Evolutionary conservation across 2,329 filamentous ascomycete genomes (phyloP).

Genomic region (Colletotrichum eremochloae): DNA sequence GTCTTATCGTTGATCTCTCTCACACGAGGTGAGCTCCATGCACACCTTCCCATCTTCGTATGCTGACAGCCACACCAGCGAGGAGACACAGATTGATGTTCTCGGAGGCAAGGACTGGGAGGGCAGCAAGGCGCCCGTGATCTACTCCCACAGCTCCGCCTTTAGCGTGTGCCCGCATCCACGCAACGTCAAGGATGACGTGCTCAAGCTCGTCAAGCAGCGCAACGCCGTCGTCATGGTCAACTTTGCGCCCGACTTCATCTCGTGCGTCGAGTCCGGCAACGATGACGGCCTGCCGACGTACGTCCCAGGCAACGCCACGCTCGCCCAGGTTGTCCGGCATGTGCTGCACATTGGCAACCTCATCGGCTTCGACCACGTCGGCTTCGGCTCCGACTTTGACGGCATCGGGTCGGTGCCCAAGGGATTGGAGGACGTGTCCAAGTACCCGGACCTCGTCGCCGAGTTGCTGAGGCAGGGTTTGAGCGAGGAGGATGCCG

Average conservation of each 20-base stretch:
- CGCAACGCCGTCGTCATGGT: slow-evolving; percentile 88
- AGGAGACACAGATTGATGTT: slow-evolving; percentile 88
- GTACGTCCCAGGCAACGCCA: slow-evolving; percentile 76
- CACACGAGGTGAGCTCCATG: slow-evolving; percentile 66
- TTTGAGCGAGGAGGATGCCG: slow-evolving; percentile 79
- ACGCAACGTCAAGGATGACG: slow-evolving; percentile 88
- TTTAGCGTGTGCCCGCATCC: slow-evolving; percentile 87
- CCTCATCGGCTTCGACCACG: slow-evolving; percentile 86
- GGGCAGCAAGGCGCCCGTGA: slow-evolving; percentile 84
- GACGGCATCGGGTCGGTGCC: slow-evolving; percentile 81
- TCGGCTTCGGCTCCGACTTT: slow-evolving; percentile 91
- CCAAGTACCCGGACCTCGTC: slow-evolving; percentile 84
- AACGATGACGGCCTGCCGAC: slow-evolving; percentile 75
- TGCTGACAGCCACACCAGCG: slow-evolving; percentile 57
- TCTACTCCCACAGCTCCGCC: slow-evolving; percentile 90
- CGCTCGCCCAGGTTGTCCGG: slow-evolving; percentile 80
- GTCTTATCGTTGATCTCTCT: slow-evolving; percentile 92
- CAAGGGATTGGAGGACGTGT: slow-evolving; percentile 84
- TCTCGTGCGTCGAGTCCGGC: slow-evolving; percentile 76
- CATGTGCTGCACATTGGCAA: slow-evolving; percentile 88
- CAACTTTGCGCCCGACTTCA: slow-evolving; percentile 87
- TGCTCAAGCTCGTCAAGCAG: slow-evolving; percentile 81
- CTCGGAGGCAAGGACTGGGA: slow-evolving; percentile 76
- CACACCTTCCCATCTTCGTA: no score
- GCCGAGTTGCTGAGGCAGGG: slow-evolving; percentile 80